Percentiles rank a stretch among this genome's conserved stretches.
phyloP scores from a whole-genome alignment of 768 basidiomycete species.

The Amanita thiersii region DNA sequence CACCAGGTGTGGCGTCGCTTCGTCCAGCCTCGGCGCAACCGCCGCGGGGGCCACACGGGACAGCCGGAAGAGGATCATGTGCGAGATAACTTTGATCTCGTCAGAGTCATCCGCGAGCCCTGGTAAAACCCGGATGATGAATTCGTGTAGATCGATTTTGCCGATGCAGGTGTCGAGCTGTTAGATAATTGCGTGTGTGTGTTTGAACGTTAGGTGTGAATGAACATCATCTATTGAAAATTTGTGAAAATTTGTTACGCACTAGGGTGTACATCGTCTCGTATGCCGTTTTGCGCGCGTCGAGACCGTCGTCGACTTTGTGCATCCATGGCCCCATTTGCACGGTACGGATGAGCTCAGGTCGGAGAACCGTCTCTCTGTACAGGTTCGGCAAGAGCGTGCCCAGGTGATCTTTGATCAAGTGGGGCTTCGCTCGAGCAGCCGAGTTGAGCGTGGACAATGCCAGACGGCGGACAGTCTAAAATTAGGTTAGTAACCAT shows the following conservation, averaged over 20 bases:
- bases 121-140: slow-evolving; percentile 71
- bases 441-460: slow-evolving; percentile 91
- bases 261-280: slow-evolving; percentile 96
- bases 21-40: slow-evolving; percentile 77
- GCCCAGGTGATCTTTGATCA: slow-evolving; percentile 78
- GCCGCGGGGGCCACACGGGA: slow-evolving; percentile 80
- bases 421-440: slow-evolving; percentile 88
- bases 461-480: slow-evolving; percentile 89
- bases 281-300: slow-evolving; percentile 93
- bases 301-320: slow-evolving; percentile 94
- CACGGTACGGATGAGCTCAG: slow-evolving; percentile 77
- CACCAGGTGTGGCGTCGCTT: slow-evolving; percentile 75
- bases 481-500: slow-evolving; percentile 3
- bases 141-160: slow-evolving; percentile 81
- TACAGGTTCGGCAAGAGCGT: slow-evolving; percentile 77
- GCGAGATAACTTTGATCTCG: slow-evolving; percentile 94
- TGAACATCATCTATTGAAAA: not conserved
- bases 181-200: slow-evolving; percentile 53
- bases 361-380: slow-evolving; percentile 74
- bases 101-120: slow-evolving; percentile 87
- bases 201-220: slow-evolving; percentile 53
- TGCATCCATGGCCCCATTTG: slow-evolving; percentile 98
- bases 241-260: slow-evolving; percentile 17
- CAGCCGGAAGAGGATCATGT: slow-evolving; percentile 91
- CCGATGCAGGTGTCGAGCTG: slow-evolving; percentile 88